These are phyloP conservation scores for Pseudoperonospora humuli DNA, from an alignment of 352 stramenopile genomes.

Conservation along the genomic window DNA sequence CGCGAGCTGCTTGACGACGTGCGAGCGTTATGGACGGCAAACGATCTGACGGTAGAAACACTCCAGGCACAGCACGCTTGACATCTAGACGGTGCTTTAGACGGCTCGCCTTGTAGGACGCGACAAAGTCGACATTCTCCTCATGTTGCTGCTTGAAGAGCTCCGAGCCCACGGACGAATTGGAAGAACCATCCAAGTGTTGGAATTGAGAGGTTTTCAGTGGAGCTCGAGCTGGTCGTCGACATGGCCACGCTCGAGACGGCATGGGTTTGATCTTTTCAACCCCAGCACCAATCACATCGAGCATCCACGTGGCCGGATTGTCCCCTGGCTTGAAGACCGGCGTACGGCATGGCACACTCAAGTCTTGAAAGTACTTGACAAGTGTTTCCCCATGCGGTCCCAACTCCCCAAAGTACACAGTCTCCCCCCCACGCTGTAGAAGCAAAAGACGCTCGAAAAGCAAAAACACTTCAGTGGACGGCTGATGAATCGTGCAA, in stretches of 20 bases:
- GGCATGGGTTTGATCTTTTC: constrained; percentile 17
- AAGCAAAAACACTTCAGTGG: constrained; percentile 44
- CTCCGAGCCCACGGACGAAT: constrained; percentile 18
- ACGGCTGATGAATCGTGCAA: constrained; percentile 42
- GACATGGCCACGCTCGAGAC: constrained; percentile 1
- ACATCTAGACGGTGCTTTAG: constrained; percentile 25
- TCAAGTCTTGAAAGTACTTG: constrained; percentile 56
- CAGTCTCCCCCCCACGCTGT: constrained; percentile 68
- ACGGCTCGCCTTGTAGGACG: constrained; percentile 26
- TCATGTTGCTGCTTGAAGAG: constrained; percentile 9
- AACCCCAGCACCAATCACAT: constrained; percentile 47
- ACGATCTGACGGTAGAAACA: constrained; percentile 28
- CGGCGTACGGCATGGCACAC: constrained; percentile 10
- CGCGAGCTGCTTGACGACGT: constrained; percentile 23
- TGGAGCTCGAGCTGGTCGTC: not conserved
- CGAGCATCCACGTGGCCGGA: constrained; percentile 84
- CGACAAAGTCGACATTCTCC: constrained; percentile 25
- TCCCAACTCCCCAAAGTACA: constrained; percentile 83
- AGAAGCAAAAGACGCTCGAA: constrained; percentile 82
- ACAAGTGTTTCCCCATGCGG: constrained; percentile 32
- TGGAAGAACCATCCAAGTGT: constrained; percentile 13
- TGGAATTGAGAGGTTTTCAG: constrained; percentile 5
- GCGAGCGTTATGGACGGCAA: constrained; percentile 23
- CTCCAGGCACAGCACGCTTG: constrained; percentile 22
- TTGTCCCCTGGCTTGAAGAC: constrained; percentile 65